Conservation (phyloP, 495 filamentous ascomycete genomes). For the Penicillium macrosclerotiorum region DNA sequence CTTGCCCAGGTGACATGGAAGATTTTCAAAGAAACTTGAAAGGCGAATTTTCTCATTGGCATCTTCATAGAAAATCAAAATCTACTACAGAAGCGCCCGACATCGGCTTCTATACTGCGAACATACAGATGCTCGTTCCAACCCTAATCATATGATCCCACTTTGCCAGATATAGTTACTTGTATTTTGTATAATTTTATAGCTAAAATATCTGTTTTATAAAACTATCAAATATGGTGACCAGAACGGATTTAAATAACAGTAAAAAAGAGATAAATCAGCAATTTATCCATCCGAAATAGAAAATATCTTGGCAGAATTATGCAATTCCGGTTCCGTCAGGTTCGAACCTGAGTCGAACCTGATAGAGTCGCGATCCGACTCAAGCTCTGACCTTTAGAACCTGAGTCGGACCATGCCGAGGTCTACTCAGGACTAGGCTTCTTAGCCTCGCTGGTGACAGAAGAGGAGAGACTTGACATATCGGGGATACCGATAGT, state of each 20-base stretch:
- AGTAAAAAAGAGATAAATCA: background rate
- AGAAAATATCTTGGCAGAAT: background rate
- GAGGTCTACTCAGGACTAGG: background rate
- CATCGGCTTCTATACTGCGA: too few relatives aligned
- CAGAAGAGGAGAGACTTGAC: too few relatives aligned
- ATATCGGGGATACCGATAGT: too few relatives aligned
- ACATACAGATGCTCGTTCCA: too few relatives aligned
- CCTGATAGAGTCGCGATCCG: background rate
- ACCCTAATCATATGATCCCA: too few relatives aligned
- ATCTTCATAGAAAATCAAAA: too few relatives aligned
- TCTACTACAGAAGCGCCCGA: too few relatives aligned
- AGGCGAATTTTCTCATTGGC: too few relatives aligned
- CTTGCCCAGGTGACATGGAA: too few relatives aligned
- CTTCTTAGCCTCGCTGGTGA: too few relatives aligned
- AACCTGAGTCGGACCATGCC: background rate
- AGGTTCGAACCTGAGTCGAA: slow-evolving; percentile 1
- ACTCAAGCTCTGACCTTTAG: background rate
- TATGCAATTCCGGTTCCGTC: background rate
- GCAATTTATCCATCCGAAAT: background rate
- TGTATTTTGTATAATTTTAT: slow-evolving; percentile 1
- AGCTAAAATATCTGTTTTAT: background rate
- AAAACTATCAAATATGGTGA: background rate
- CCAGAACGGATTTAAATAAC: background rate
- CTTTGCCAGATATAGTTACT: too few relatives aligned
- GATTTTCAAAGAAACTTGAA: too few relatives aligned